Percentiles rank a stretch among this genome's conserved stretches.
These are phyloP conservation scores for Amaranthus hypochondriacus DNA, from an alignment of 148 eudicot genomes.

Conservation along the genomic window DNA sequence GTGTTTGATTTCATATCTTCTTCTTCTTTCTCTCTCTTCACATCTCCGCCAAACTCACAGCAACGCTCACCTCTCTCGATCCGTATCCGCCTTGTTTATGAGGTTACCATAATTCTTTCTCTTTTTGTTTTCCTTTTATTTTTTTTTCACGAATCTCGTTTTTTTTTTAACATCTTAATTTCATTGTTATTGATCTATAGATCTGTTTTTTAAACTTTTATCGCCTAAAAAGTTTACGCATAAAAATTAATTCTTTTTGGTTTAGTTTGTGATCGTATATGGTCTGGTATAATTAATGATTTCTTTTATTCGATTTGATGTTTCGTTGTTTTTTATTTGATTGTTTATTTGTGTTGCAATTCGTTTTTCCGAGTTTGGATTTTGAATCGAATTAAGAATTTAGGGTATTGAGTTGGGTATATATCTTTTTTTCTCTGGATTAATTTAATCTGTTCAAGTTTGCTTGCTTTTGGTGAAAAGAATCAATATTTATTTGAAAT, in stretches of 20 bases:
- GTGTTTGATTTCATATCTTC: conserved; percentile 1
- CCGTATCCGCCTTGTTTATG: conserved; percentile 41
- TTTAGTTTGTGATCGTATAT: conserved; percentile 8
- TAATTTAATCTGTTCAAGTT: background rate
- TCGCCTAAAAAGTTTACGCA: background rate
- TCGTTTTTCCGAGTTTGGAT: background rate
- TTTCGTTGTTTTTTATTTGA: background rate
- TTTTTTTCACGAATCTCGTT: background rate
- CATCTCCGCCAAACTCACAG: conserved; percentile 1
- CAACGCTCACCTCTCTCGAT: conserved; percentile 25
- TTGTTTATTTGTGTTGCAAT: background rate
- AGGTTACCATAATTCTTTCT: conserved; percentile 16
- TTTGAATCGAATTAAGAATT: background rate
- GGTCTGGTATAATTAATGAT: conserved; percentile 8
- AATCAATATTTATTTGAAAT: background rate
- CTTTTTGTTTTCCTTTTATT: background rate
- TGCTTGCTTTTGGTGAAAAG: too few relatives aligned
- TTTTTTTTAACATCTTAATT: too few relatives aligned
- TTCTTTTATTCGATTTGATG: background rate
- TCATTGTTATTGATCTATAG: background rate
- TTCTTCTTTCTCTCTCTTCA: background rate
- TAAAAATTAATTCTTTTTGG: background rate
- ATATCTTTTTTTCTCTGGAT: background rate
- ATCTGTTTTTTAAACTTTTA: conserved; percentile 10
- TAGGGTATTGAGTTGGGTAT: too few relatives aligned